A percentile compares a stretch with the other conserved stretches of the same genome.
Evolutionary conservation across 805 yeast species (phyloP).

Genomic region (Sungouiozyma ichnusensis): DNA sequence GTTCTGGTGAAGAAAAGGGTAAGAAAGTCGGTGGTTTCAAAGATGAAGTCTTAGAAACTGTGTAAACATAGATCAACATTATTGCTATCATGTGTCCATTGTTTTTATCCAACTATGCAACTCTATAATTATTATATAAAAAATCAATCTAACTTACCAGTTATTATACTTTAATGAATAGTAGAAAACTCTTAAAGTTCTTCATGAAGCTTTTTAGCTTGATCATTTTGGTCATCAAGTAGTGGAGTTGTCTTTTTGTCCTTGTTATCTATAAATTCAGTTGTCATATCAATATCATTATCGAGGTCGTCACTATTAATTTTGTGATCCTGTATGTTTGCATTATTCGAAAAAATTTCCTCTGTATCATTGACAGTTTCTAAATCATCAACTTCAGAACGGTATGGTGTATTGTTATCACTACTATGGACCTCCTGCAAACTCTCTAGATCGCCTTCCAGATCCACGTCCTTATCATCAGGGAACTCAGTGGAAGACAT

Average conservation of each 20-base stretch:
- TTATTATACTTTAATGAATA: not conserved
- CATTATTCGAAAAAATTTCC: too few relatives aligned
- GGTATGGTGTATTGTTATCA: not conserved
- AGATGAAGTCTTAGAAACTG: conserved; percentile 95
- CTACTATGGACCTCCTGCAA: not conserved
- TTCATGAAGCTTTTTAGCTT: too few relatives aligned
- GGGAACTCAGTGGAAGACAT: not conserved
- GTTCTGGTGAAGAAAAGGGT: conserved; percentile 86
- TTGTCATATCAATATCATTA: not conserved
- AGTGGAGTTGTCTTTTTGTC: not conserved
- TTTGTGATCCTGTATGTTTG: too few relatives aligned
- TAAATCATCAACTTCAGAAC: not conserved
- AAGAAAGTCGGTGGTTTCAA: conserved; percentile 94
- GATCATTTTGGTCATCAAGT: too few relatives aligned
- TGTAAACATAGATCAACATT: conserved; percentile 38
- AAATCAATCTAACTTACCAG: conserved; percentile 1
- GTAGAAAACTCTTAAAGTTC: too few relatives aligned
- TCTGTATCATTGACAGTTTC: too few relatives aligned
- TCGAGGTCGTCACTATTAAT: not conserved
- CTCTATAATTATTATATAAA: conserved; percentile 1
- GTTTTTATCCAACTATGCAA: not conserved
- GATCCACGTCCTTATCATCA: conserved; percentile 2
- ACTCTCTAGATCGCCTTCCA: conserved; percentile 4
- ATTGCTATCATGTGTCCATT: not conserved
- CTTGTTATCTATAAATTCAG: not conserved